phyloP scores from a whole-genome alignment of 177 flowering plant genomes.

The Vitis hybrid region DNA sequence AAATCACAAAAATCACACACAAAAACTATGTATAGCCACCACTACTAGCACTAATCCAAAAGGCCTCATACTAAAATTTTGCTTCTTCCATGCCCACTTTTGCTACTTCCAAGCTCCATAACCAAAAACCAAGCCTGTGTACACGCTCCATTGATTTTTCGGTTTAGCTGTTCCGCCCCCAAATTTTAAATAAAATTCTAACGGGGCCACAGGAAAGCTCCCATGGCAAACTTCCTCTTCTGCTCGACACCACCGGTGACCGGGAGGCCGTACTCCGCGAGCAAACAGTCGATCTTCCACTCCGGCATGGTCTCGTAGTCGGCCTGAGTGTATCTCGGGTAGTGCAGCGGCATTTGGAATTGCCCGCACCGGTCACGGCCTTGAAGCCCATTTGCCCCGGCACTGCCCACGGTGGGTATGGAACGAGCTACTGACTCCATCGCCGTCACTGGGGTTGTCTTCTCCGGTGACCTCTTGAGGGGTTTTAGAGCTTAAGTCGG shows the following conservation, averaged over 20 bases:
- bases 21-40: no score
- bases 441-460: background rate
- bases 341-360: slow-evolving; percentile 58
- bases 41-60: no score
- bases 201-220: slow-evolving; percentile 55
- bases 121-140: background rate
- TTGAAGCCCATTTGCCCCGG: slow-evolving; percentile 15
- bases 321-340: slow-evolving; percentile 36
- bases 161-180: no score
- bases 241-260: slow-evolving; percentile 36
- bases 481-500: no score
- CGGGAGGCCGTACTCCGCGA: slow-evolving; percentile 41
- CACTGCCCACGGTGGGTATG: slow-evolving; percentile 6
- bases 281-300: slow-evolving; percentile 48
- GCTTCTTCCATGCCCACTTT: no score
- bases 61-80: no score
- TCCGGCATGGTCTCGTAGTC: slow-evolving; percentile 57
- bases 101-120: no score
- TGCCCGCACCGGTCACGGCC: slow-evolving; percentile 11
- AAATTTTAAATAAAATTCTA: background rate
- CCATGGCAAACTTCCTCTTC: slow-evolving; percentile 63
- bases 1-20: no score
- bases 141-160: no score
- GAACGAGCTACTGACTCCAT: slow-evolving; percentile 21
- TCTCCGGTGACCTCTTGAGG: no score